A percentile compares a stretch with the other conserved stretches of the same genome.
phyloP scores from a whole-genome alignment of 2,329 filamentous ascomycete genomes.

The Stagonosporopsis rhizophila region DNA sequence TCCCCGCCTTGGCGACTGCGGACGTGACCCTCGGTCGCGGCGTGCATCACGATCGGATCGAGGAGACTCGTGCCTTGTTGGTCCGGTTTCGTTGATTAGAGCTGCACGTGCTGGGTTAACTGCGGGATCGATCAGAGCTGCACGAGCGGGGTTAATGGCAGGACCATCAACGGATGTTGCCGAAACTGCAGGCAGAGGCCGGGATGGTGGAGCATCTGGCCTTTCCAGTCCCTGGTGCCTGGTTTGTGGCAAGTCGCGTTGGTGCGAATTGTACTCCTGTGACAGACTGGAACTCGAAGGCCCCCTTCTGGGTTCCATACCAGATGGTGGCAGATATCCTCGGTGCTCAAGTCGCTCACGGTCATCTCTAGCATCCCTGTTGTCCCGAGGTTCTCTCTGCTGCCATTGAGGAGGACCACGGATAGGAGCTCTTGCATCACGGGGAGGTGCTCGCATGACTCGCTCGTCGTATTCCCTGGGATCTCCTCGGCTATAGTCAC shows the following conservation, averaged over 20 bases:
- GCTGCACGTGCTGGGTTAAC: constrained; percentile 56
- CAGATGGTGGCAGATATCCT: constrained; percentile 28
- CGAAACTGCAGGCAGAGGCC: constrained; percentile 22
- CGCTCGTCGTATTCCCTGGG: constrained; percentile 48
- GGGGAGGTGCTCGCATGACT: constrained; percentile 40
- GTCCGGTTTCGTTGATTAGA: constrained; percentile 47
- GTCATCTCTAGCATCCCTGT: constrained; percentile 37
- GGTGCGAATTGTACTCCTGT: constrained; percentile 35
- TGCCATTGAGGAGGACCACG: constrained; percentile 36
- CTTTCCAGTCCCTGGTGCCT: constrained; percentile 35
- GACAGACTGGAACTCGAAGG: constrained; percentile 30
- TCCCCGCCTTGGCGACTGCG: constrained; percentile 39
- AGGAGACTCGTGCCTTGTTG: constrained; percentile 37
- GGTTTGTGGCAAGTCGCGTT: constrained; percentile 34
- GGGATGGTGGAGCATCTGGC: constrained; percentile 25
- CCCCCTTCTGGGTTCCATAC: constrained; percentile 31
- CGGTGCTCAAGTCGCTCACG: constrained; percentile 43
- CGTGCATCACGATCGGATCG: constrained; percentile 39
- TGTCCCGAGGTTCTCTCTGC: constrained; percentile 38
- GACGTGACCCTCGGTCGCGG: constrained; percentile 39
- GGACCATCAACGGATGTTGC: constrained; percentile 29
- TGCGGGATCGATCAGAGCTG: constrained; percentile 47
- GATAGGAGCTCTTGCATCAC: constrained; percentile 36
- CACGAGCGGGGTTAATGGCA: constrained; percentile 54
- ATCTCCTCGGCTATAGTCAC: constrained; percentile 42